Conservation (phyloP, 345 rosid genomes). For the Limnanthes douglasii region DNA sequence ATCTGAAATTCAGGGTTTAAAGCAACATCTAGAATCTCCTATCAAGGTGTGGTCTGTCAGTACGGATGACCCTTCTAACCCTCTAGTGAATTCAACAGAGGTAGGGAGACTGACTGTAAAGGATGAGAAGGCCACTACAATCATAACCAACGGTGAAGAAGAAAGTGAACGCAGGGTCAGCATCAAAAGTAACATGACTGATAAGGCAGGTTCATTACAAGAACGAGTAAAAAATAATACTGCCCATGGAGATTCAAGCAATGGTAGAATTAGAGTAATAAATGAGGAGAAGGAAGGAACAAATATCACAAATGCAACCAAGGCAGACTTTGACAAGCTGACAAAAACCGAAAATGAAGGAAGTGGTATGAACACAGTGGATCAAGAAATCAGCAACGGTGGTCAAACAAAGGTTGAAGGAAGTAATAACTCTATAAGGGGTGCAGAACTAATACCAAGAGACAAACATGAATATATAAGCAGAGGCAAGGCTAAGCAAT, state of each 20-base stretch:
- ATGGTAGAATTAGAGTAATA: neutral
- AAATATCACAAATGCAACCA: conserved; percentile 2
- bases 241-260: too few species aligned
- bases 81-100: conserved; percentile 6
- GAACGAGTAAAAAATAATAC: too few species aligned
- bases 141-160: conserved; percentile 2
- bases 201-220: neutral
- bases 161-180: conserved; percentile 5
- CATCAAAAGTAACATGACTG: neutral
- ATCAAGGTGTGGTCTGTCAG: conserved; percentile 16
- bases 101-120: too few species aligned
- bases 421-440: neutral
- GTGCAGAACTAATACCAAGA: conserved; percentile 1
- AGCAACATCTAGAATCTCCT: conserved; percentile 15
- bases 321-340: neutral
- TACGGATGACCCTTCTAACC: conserved; percentile 13
- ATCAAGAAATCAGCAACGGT: conserved; percentile 7
- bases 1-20: conserved; percentile 27
- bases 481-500: conserved; percentile 15
- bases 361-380: neutral
- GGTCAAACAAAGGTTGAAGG: conserved; percentile 12
- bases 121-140: too few species aligned
- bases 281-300: too few species aligned
- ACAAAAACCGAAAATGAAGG: conserved; percentile 3
- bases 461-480: conserved; percentile 7